These are phyloP conservation scores for Suillus paluster DNA, from an alignment of 768 basidiomycete genomes.

Conservation along the genomic window DNA sequence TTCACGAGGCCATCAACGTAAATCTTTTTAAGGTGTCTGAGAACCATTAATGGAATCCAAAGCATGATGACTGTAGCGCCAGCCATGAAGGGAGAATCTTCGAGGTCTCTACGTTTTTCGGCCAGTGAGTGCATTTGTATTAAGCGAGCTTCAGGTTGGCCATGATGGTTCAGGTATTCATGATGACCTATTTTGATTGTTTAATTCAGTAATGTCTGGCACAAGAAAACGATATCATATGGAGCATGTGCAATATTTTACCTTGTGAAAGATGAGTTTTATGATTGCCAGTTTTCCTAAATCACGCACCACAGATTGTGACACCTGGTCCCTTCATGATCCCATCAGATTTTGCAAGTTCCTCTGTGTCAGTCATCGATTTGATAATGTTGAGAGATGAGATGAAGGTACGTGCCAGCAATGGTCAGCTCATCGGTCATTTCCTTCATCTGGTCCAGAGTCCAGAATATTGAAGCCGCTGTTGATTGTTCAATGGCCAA, in stretches of 20 bases:
- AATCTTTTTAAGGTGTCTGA: not conserved
- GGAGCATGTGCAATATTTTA: not conserved
- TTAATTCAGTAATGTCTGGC: rapidly evolving
- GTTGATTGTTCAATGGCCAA: not conserved
- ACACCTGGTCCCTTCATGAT: not conserved
- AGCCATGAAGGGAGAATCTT: not conserved
- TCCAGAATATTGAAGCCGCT: not conserved
- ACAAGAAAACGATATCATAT: not conserved
- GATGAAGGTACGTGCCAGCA: not conserved
- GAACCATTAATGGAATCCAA: not conserved
- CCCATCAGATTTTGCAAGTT: not conserved
- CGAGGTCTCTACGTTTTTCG: not conserved
- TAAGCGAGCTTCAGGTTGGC: not conserved
- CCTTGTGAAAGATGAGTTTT: not conserved
- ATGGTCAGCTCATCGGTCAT: not conserved
- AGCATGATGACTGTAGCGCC: not conserved
- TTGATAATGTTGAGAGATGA: not conserved
- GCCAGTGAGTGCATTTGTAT: not conserved
- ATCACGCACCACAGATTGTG: not conserved
- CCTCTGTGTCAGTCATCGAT: not conserved
- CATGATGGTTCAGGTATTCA: not conserved
- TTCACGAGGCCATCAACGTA: constrained; percentile 3
- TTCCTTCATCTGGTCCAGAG: not conserved
- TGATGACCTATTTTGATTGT: not conserved
- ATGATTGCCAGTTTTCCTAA: rapidly evolving